Conservation (phyloP, 345 rosid genomes). For the Euclidium syriacum region DNA sequence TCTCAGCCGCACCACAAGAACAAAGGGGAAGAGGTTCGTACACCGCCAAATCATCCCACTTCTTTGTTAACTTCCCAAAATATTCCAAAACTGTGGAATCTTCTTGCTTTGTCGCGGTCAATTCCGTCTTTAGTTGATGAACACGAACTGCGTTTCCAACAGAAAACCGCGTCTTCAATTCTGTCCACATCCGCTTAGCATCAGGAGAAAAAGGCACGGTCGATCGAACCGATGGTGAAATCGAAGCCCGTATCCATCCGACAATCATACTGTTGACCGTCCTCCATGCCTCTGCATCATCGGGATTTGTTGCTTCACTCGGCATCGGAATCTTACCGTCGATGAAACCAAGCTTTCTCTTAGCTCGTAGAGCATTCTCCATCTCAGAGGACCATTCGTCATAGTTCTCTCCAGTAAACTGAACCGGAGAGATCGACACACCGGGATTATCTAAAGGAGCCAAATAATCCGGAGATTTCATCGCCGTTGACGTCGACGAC, state of each 20-base stretch:
- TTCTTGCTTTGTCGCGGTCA: not conserved
- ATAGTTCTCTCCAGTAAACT: not conserved
- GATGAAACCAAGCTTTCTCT: not conserved
- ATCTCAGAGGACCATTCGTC: not conserved
- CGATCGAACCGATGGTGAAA: not conserved
- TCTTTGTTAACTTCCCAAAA: not conserved
- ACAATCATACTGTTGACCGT: not conserved
- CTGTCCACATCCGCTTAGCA: not conserved
- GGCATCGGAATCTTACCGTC: not conserved
- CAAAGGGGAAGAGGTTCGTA: not conserved
- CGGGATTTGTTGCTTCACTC: not conserved
- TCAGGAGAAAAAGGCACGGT: not conserved
- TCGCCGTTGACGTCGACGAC: too few species aligned
- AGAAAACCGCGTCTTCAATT: not conserved
- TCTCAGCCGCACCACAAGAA: not conserved
- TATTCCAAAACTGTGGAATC: not conserved
- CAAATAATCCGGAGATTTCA: too few species aligned
- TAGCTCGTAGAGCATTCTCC: not conserved
- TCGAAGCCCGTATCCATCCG: not conserved
- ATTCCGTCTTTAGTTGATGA: not conserved
- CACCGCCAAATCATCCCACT: not conserved
- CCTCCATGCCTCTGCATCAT: not conserved
- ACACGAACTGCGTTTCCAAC: not conserved
- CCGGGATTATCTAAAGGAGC: not conserved
- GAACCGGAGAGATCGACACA: not conserved